Base-by-base conservation (phyloP, 2,329 filamentous ascomycete genomes). In the Aspergillus viridinutans region DNA sequence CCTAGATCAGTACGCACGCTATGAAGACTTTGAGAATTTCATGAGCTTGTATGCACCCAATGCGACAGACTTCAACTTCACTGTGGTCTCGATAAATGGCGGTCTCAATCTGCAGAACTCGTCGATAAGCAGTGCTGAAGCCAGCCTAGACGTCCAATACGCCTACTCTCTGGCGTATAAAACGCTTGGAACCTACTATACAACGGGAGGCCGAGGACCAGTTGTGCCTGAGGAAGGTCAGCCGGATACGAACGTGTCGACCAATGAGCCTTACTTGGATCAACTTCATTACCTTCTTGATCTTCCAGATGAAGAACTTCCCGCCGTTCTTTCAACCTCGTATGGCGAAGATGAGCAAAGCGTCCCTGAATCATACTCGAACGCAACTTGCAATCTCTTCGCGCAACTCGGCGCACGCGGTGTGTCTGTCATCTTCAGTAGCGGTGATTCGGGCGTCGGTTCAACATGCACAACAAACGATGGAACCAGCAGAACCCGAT, bases 261-360 rank as follows among this genome's bases (percentile, higher is more conserved):
- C 74, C 9, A 86, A 89, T 62, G 87, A 90, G 73, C 86, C 86
- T 0, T 90, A 86, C 68, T 76, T 90, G 3, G 81, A 81, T 17
- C 85, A 87, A 69, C 78, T 87, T 5, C 78, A 81, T 56, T 83
- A 86, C 67, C 76, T 90, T 9, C 74, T 88, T 3, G 69, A 74
- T 21, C 78, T 86, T 21, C 70, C 77, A 1, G 79, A 84, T 58
- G 69, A 76, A 3, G 69, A 82, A 20, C 75, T 90, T 0, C 87
- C 88, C 0, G 80, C 83, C 3, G 83, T 89, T 20, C 78, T 90
- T 45, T 82, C 81, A 43, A 87, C 85, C n/a, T 90, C 86, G 0
- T 90, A 90, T 66, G 86, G 85, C 26, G 86, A 89, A 62, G 80
- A 86, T 49, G 88, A 90, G 70, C 84, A 80, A 68, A 81, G 79